Evolutionary conservation across 228 moss, liverwort and hornwort species (phyloP).

Genomic region (Sphagnum fallax): DNA sequence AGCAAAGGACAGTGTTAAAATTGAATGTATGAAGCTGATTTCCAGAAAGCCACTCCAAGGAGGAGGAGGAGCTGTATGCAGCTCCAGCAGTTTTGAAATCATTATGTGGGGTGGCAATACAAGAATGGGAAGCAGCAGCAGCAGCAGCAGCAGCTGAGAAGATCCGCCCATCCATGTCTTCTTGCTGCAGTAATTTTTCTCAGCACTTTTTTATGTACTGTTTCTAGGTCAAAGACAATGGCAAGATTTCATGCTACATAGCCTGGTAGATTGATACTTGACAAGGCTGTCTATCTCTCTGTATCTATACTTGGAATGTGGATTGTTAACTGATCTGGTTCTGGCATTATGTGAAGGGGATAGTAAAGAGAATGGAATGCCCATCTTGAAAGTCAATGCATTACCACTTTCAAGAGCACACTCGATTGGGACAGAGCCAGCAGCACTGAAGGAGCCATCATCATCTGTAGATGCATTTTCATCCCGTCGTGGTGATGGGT

Average conservation of each 20-base stretch:
- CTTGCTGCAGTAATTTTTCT: slow-evolving; percentile 15
- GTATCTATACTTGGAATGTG: too few species aligned
- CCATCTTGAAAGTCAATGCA: slow-evolving; percentile 12
- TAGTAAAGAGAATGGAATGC: not conserved
- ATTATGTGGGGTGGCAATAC: slow-evolving; percentile 1
- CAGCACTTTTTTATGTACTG: not conserved
- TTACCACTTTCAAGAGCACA: slow-evolving; percentile 17
- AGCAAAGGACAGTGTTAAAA: slow-evolving; percentile 17
- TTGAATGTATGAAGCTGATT: slow-evolving; percentile 39
- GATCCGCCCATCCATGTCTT: not conserved
- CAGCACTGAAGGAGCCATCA: slow-evolving; percentile 17
- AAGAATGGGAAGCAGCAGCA: slow-evolving; percentile 8
- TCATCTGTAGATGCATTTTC: slow-evolving; percentile 14
- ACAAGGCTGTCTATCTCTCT: too few species aligned
- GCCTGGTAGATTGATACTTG: too few species aligned
- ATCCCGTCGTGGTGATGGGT: slow-evolving; percentile 14
- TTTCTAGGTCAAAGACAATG: too few species aligned
- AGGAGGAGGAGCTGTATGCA: not conserved
- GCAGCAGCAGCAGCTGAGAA: not conserved
- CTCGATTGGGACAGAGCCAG: slow-evolving; percentile 4
- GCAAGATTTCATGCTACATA: too few species aligned
- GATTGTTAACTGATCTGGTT: too few species aligned
- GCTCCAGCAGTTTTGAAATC: slow-evolving; percentile 13
- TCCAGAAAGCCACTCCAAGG: slow-evolving; percentile 29
- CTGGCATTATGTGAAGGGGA: not conserved